Evolutionary conservation across 352 stramenopile genomes (phyloP), one percentile per base, ranked within the genome.

Genomic region (Phytophthora vignae): DNA sequence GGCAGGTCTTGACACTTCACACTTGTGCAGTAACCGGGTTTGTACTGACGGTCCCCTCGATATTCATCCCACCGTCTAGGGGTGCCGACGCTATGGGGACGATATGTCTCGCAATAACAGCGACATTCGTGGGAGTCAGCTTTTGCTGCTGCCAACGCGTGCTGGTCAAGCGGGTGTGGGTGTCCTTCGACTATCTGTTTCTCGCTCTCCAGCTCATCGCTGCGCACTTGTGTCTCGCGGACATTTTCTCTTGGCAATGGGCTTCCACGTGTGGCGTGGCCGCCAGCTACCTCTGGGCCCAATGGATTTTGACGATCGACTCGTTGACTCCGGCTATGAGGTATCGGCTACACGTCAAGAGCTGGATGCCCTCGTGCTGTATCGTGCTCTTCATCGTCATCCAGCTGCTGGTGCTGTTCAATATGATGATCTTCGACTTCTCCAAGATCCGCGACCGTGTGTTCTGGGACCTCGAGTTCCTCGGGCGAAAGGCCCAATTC

Each of bases 131-230:
- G 29, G 42, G 1, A 1, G 36, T 77, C 15, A 68, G 58, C 25
- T 10, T 33, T 2, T 58, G 42, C 9, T 77, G 60, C 57, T 70
- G 38, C 19, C 70, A 77, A 64, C 48, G 60, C 0, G 21, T 61
- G 21, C 56, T 77, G 31, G 53, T 60, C 19, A 71, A 74, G 25
- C 58, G 70, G 2, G 48, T 77, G 7, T 12, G 60, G 1, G n/a
- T 60, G 7, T 77, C 70, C 2, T 74, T 77, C 44, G 70, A 77
- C 55, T 77, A 65, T 62, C 48, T 73, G 22, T 77, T 77, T 25
- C 38, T 77, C 11, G 62, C 67, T 19, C 4, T 77, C 14, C 70
- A 77, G 60, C 48, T 73, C n/a, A 4, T 77, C 2, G 70, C 70
- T 2, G 70, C 64, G 1, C 64, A 73, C 4, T 71, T 77, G 49